These are phyloP conservation scores for Plasmopara viticola DNA, from an alignment of 352 stramenopile species.

Conservation along the genomic window DNA sequence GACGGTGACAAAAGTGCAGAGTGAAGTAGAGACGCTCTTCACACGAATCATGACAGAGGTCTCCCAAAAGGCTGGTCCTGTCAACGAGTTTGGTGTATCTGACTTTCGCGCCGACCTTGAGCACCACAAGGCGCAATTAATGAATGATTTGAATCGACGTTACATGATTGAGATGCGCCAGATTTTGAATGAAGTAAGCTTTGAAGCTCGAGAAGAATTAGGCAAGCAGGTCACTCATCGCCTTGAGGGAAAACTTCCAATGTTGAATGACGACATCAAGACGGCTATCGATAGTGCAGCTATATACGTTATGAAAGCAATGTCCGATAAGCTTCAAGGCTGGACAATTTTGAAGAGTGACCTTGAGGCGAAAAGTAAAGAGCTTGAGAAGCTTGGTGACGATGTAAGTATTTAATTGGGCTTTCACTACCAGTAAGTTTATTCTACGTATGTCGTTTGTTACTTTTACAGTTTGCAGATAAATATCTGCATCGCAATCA, in stretches of 20 bases:
- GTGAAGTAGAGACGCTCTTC: constrained; percentile 47
- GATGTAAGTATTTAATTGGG: constrained; percentile 37
- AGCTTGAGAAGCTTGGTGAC: constrained; percentile 71
- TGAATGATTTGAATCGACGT: constrained; percentile 60
- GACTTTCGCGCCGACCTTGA: constrained; percentile 53
- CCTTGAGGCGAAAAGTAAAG: constrained; percentile 48
- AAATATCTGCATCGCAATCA: constrained; percentile 63
- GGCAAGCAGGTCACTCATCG: constrained; percentile 48
- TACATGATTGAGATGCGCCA: constrained; percentile 77
- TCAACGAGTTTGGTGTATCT: constrained; percentile 20
- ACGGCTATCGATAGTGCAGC: constrained; percentile 46
- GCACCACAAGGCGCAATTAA: constrained; percentile 52
- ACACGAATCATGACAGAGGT: constrained; percentile 26
- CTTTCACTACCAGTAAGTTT: background rate
- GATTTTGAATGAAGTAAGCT: constrained; percentile 65
- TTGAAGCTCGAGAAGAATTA: constrained; percentile 52
- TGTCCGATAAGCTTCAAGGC: constrained; percentile 52
- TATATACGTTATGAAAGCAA: constrained; percentile 39
- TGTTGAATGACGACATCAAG: constrained; percentile 63
- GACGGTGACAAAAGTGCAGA: constrained; percentile 51
- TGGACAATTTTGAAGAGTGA: constrained; percentile 70
- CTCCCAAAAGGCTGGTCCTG: constrained; percentile 20
- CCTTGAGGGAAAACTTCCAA: constrained; percentile 65
- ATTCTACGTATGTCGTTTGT: constrained; percentile 2
- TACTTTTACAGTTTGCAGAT: constrained; percentile 44